Conservation (phyloP, 257 asterid species). For the Nicotiana tabacum region DNA sequence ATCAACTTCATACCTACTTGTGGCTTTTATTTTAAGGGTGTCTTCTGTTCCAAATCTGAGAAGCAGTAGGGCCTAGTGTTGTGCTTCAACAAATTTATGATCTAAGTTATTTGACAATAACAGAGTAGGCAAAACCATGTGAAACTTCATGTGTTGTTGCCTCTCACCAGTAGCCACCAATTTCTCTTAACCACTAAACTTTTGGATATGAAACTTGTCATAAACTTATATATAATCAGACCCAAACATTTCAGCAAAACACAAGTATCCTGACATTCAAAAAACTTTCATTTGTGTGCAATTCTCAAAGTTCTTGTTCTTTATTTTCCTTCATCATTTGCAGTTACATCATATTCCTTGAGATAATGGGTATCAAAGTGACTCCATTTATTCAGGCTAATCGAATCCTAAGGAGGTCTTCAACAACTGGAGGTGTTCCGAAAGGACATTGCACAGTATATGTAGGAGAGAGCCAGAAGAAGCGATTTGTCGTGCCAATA, state of each 20-base stretch:
- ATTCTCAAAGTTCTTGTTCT: not conserved
- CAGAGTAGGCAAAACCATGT: not conserved
- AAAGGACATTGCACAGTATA: not conserved
- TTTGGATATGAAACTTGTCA: not conserved
- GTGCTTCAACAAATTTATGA: not conserved
- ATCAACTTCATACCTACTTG: not conserved
- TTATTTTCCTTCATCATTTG: not conserved
- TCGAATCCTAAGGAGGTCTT: not conserved
- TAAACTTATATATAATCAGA: not conserved
- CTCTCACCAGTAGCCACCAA: not conserved
- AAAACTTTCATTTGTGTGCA: not conserved
- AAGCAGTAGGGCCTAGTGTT: not conserved
- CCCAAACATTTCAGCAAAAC: not conserved
- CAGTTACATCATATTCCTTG: not conserved
- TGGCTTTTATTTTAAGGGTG: not conserved
- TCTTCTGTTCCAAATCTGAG: not conserved
- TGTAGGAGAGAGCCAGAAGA: slow-evolving; percentile 1
- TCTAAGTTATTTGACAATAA: not conserved
- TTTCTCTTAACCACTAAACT: not conserved
- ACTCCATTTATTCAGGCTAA: not conserved
- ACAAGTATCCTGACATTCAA: not conserved
- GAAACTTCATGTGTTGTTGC: not conserved
- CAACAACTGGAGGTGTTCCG: not conserved
- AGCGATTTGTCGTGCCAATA: not conserved
- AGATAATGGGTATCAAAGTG: not conserved